Evolutionary conservation across 228 moss, liverwort and hornwort genomes (phyloP).

Genomic region (Sphagnum fallax): DNA sequence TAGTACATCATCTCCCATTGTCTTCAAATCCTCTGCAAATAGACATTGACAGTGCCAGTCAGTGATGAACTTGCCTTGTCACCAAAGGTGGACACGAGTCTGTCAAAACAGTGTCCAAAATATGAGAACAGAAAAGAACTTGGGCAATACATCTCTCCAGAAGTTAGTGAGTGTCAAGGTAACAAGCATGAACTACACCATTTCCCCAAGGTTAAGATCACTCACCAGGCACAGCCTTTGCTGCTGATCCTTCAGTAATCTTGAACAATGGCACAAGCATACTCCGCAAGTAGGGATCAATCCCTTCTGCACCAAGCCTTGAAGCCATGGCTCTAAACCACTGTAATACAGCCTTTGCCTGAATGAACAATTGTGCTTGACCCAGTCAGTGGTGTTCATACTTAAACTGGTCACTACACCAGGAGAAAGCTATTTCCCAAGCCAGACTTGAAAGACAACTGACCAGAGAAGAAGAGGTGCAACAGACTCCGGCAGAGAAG

Average conservation of each 20-base stretch:
- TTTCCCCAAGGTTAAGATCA: too few species aligned
- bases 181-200: too few species aligned
- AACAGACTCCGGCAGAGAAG: neutral
- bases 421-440: neutral
- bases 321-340: conserved; percentile 81
- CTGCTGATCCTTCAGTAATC: conserved; percentile 79
- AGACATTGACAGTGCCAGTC: neutral
- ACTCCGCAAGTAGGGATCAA: conserved; percentile 52
- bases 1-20: conserved; percentile 55
- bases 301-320: conserved; percentile 48
- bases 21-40: conserved; percentile 69
- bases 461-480: neutral
- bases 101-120: neutral
- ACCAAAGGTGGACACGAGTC: neutral
- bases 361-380: neutral
- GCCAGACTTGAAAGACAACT: neutral
- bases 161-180: too few species aligned
- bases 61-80: neutral
- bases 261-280: conserved; percentile 77
- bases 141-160: neutral
- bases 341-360: conserved; percentile 81
- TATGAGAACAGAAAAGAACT: neutral
- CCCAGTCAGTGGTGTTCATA: neutral
- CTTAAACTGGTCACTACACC: neutral
- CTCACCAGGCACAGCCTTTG: conserved; percentile 80